Evolutionary conservation across 148 eudicot species (phyloP).

Genomic region (Vaccinium macrocarpon): DNA sequence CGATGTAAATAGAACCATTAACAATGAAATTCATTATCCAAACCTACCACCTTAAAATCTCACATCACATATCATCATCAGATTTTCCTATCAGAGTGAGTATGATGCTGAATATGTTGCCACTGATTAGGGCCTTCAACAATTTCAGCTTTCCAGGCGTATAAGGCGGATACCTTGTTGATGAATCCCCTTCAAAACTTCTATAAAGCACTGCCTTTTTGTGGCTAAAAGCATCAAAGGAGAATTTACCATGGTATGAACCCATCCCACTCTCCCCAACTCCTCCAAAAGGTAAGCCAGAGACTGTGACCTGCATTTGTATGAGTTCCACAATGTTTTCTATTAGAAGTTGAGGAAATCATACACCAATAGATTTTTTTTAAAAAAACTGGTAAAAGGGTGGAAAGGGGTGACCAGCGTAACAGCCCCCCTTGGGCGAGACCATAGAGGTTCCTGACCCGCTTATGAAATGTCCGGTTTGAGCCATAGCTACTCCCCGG

Average conservation of each 20-base stretch:
- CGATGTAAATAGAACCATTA: not conserved
- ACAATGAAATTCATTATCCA: not conserved
- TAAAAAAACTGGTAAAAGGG: not conserved
- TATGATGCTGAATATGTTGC: conserved; percentile 35
- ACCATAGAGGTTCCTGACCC: too few relatives aligned
- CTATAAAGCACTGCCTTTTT: conserved; percentile 60
- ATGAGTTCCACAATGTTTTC: not conserved
- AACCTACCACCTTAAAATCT: not conserved
- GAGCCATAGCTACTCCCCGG: too few relatives aligned
- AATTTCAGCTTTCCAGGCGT: conserved; percentile 36
- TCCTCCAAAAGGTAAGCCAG: conserved; percentile 69
- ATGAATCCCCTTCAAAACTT: conserved; percentile 46
- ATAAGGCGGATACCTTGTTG: conserved; percentile 66
- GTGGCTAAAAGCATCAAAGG: conserved; percentile 69
- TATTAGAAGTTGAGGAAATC: not conserved
- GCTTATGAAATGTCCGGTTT: too few relatives aligned
- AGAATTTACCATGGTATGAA: conserved; percentile 66
- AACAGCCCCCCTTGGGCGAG: too few relatives aligned
- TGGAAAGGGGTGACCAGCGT: too few relatives aligned
- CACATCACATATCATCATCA: conserved; percentile 10
- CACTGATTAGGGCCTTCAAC: conserved; percentile 45
- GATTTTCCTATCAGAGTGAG: conserved; percentile 24
- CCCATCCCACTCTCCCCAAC: conserved; percentile 88
- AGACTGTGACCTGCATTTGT: conserved; percentile 45
- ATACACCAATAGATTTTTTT: not conserved